A percentile compares a stretch with the other conserved stretches of the same genome.
Conservation (phyloP, 495 filamentous ascomycete genomes). For the Podospora pseudopauciseta region DNA sequence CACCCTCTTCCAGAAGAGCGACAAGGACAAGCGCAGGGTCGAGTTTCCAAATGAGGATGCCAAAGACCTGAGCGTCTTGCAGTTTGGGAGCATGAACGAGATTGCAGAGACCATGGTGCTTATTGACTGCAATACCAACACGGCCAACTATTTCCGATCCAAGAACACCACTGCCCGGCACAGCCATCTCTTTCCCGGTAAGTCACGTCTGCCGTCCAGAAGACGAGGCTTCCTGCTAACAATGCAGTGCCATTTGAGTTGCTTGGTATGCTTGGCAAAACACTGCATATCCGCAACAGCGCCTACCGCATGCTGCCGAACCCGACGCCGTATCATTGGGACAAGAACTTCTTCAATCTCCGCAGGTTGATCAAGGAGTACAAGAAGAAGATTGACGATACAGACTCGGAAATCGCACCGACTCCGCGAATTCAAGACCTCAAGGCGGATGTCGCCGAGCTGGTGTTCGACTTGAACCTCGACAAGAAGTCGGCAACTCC, state of each 20-base stretch:
- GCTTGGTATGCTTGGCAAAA: conserved; percentile 50
- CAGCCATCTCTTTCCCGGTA: conserved; percentile 49
- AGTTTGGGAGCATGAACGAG: conserved; percentile 38
- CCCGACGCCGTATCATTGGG: conserved; percentile 46
- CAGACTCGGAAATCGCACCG: conserved; percentile 8
- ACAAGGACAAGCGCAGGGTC: conserved; percentile 33
- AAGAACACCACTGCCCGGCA: conserved; percentile 28
- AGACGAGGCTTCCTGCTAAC: neutral
- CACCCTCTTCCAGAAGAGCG: conserved; percentile 40
- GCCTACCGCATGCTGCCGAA: conserved; percentile 49
- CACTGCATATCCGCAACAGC: conserved; percentile 38
- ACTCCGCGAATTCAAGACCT: conserved; percentile 14
- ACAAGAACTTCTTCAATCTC: conserved; percentile 40
- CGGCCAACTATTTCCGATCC: conserved; percentile 37
- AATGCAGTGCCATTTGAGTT: conserved; percentile 49
- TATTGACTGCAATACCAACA: conserved; percentile 43
- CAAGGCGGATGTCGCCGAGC: conserved; percentile 13
- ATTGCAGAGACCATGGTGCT: conserved; percentile 44
- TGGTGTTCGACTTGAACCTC: conserved; percentile 9
- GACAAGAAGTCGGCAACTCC: conserved; percentile 20
- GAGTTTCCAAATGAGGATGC: conserved; percentile 37
- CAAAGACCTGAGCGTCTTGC: conserved; percentile 33
- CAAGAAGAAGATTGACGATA: conserved; percentile 23
- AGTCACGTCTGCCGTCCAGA: neutral
- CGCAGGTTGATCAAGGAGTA: conserved; percentile 34